A percentile compares a stretch with the other conserved stretches of the same genome.
phyloP scores from a whole-genome alignment of 495 filamentous ascomycete genomes.

The Arthonia radiata region DNA sequence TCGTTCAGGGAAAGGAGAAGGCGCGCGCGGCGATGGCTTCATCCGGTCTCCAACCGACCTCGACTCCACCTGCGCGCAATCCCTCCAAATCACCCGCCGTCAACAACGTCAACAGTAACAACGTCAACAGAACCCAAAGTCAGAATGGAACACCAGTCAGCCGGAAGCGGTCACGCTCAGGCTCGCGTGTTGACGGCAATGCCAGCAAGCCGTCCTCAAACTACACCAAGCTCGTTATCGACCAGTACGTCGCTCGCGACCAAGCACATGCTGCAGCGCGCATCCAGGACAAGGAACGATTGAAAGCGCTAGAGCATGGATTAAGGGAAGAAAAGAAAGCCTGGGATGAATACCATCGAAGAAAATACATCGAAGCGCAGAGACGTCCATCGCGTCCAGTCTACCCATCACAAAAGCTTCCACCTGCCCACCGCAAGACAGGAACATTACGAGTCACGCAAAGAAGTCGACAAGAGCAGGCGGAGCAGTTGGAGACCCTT shows the following conservation, averaged over 20 bases:
- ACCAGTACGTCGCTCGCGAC: constrained; percentile 60
- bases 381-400: constrained; percentile 26
- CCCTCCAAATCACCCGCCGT: constrained; percentile 1
- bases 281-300: constrained; percentile 18
- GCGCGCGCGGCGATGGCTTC: constrained; percentile 30
- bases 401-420: constrained; percentile 49
- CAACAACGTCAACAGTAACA: constrained; percentile 3
- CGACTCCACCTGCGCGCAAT: constrained; percentile 6
- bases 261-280: constrained; percentile 39
- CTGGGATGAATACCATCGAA: constrained; percentile 29
- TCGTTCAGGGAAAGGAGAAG: constrained; percentile 31
- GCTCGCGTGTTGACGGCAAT: constrained; percentile 19
- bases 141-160: constrained; percentile 21
- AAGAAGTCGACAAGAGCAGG: constrained; percentile 59
- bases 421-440: constrained; percentile 49
- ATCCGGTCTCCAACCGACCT: constrained; percentile 15
- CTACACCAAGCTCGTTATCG: constrained; percentile 34
- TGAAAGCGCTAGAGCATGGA: constrained; percentile 20
- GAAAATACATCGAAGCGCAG: constrained; percentile 35
- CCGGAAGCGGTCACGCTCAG: constrained; percentile 35
- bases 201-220: constrained; percentile 3
- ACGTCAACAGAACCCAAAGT: constrained; percentile 2
- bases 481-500: constrained; percentile 70
- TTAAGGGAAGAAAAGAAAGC: constrained; percentile 18
- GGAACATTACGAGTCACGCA: constrained; percentile 42